These are phyloP conservation scores for Camelina sativa DNA, from an alignment of 345 rosid genomes.

Conservation along the genomic window DNA sequence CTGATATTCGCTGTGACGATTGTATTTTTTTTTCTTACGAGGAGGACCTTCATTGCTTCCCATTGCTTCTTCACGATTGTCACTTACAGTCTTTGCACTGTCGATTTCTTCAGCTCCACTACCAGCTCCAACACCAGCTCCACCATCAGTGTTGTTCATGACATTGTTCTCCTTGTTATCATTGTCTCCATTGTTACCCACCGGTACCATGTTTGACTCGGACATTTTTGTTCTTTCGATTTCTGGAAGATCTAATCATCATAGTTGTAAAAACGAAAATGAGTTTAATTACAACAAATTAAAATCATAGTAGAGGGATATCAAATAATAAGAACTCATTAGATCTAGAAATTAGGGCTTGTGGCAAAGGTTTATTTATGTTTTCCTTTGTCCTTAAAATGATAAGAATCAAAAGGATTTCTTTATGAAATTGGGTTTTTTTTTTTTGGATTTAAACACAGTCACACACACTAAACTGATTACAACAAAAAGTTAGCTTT, in stretches of 20 bases:
- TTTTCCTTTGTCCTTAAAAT: too few species aligned
- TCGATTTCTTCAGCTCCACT: slow-evolving; percentile 4
- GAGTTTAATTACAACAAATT: too few species aligned
- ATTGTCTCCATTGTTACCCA: too few species aligned
- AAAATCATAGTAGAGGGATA: background rate
- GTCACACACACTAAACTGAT: background rate
- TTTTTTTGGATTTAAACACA: background rate
- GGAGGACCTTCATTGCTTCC: slow-evolving; percentile 65
- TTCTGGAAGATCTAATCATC: slow-evolving; percentile 9
- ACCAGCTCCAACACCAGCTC: background rate
- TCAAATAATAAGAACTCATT: background rate
- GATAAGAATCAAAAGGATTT: background rate
- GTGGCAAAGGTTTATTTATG: background rate
- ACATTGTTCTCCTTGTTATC: too few species aligned
- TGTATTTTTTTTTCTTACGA: slow-evolving; percentile 73
- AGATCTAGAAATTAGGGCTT: slow-evolving; percentile 11
- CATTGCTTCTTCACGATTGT: slow-evolving; percentile 69
- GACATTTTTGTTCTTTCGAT: slow-evolving; percentile 19
- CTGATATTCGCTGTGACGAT: slow-evolving; percentile 89
- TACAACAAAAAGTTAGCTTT: too few species aligned
- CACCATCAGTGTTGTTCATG: background rate
- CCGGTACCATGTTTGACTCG: slow-evolving; percentile 10
- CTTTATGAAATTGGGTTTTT: background rate
- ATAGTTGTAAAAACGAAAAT: too few species aligned
- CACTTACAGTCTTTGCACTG: slow-evolving; percentile 56